Evolutionary conservation across 257 asterid species (phyloP).

Genomic region (Nicotiana sylvestris): DNA sequence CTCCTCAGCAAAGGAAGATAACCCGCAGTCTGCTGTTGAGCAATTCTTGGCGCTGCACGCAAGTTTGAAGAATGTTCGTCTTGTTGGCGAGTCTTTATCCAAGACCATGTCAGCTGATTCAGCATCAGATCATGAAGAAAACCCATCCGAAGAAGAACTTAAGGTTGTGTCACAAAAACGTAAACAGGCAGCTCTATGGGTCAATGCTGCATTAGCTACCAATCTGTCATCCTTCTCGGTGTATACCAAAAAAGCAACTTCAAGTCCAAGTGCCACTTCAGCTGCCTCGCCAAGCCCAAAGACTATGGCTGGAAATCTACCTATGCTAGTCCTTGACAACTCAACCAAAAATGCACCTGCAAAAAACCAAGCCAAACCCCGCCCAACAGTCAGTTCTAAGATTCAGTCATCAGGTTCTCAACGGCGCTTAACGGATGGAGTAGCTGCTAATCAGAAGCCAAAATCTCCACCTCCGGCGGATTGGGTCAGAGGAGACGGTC

Average conservation of each 20-base stretch:
- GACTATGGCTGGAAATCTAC: constrained; percentile 35
- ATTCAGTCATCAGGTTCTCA: constrained; percentile 33
- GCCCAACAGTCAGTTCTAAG: constrained; percentile 42
- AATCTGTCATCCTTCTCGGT: constrained; percentile 64
- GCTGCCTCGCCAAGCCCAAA: constrained; percentile 40
- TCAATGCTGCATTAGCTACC: constrained; percentile 77
- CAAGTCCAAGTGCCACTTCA: constrained; percentile 24
- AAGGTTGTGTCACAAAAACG: constrained; percentile 53
- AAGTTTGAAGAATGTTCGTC: constrained; percentile 59
- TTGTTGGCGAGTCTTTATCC: constrained; percentile 66
- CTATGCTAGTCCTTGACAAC: constrained; percentile 63
- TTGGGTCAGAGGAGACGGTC: constrained; percentile 88
- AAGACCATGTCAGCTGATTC: constrained; percentile 41
- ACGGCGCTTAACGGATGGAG: constrained; percentile 50
- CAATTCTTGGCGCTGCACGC: constrained; percentile 72
- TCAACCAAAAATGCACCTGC: constrained; percentile 43
- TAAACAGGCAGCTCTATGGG: constrained; percentile 86
- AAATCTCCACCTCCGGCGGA: constrained; percentile 53
- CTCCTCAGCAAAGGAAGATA: constrained; percentile 74
- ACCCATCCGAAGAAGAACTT: constrained; percentile 54
- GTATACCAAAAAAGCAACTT: constrained; percentile 50
- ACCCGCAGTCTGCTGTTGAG: constrained; percentile 92
- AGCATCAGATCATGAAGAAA: constrained; percentile 53
- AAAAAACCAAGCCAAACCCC: constrained; percentile 44
- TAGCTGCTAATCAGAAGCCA: constrained; percentile 32